Percentiles rank a stretch among this genome's conserved stretches.
Conservation (phyloP, 345 rosid genomes). For the Erysimum cheiranthoides region DNA sequence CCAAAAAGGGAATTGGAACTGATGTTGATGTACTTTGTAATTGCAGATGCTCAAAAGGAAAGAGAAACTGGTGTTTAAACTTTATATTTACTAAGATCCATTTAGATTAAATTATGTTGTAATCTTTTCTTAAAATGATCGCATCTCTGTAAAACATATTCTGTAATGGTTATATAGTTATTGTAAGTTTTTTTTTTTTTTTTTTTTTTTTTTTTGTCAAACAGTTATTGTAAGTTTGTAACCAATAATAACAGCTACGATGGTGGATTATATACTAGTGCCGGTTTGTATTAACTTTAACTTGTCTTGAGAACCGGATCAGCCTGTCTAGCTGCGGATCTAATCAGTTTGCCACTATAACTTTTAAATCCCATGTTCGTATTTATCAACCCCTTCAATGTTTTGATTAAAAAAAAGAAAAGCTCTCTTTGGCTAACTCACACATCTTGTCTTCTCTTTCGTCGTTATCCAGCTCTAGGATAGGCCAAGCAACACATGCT, state of each 20-base stretch:
- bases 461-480: background rate
- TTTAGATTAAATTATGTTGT: constrained; percentile 8
- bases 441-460: background rate
- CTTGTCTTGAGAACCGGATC: background rate
- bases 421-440: background rate
- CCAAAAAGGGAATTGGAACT: constrained; percentile 10
- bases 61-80: constrained; percentile 31
- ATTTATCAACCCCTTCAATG: background rate
- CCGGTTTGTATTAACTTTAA: constrained; percentile 3
- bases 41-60: constrained; percentile 34
- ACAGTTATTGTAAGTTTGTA: background rate
- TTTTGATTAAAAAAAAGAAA: background rate
- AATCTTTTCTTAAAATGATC: background rate
- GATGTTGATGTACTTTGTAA: background rate
- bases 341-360: background rate
- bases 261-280: background rate
- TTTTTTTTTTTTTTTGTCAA: too few species aligned
- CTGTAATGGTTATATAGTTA: background rate
- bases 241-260: constrained; percentile 9
- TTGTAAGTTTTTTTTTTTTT: too few species aligned
- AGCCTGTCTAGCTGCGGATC: background rate
- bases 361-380: background rate
- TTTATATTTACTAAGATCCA: constrained; percentile 9
- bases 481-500: background rate
- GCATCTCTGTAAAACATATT: constrained; percentile 1